Base-by-base conservation (phyloP, 768 basidiomycete species). In the Cystofilobasidium bisporidii region DNA sequence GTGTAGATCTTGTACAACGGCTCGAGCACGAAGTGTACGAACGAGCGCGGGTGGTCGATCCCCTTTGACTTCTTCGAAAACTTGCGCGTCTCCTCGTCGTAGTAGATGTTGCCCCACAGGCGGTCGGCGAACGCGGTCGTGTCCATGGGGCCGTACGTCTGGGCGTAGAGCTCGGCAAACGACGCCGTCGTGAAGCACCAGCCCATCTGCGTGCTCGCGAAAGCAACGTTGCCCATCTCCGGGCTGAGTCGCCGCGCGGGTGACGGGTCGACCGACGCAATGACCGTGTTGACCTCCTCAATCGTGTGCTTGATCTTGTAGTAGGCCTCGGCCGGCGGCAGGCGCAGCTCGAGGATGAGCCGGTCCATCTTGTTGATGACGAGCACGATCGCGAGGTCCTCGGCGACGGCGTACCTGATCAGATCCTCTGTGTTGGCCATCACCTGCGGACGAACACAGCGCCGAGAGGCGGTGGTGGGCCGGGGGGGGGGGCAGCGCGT, bases 301-400 rank as follows among this genome's bases (percentile, higher is more conserved):
- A 99, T 94, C 2, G 93, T 97, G 76, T 98, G 94, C 77, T 91
- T 94, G 72, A 99, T 91, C 82, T 99, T 99, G 80, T 93, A 97
- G 80, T 90, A 99, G 0, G 96, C 96, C 73, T 99, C 96, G 48
- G 86, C 80, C 64, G 96, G 96, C 74, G 93, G 93, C 74, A 99
- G 86, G 56, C 96, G 86, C 66, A 99, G 81, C 78, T 99, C 96
- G 64, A 99, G 84, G 71, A 98, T 97, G 61, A 99, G 84, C 64
- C 96, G 84, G 79, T 99, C 96, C 74, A 99, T 86, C 82, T 99
- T 99, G 81, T 99, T 99, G 71, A 99, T 84, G 40, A 99, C 86
- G 56, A 99, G 83, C 11, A 88, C 91, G 70, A 92, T 87, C 81
- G 89, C 87, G 74, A 92, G 80, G 32, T 64, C 61, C 78, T 98